phyloP scores from a whole-genome alignment of 169 alveolate genomes.

The Theileria parva region DNA sequence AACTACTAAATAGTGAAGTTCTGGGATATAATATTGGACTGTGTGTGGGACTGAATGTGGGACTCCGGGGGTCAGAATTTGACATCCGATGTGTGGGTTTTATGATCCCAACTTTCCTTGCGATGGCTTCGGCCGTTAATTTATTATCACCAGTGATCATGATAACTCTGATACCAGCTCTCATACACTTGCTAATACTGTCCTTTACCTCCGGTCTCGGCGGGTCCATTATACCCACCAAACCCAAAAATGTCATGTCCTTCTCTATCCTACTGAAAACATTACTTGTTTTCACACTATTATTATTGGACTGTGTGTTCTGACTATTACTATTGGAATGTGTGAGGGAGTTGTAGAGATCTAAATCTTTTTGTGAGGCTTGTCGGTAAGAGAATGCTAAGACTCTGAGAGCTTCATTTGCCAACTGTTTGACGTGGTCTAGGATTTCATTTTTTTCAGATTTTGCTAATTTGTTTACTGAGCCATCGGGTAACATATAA shows the following conservation, averaged over 20 bases:
- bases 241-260: slow-evolving; percentile 90
- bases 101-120: slow-evolving; percentile 92
- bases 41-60: background rate
- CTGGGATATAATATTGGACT: background rate
- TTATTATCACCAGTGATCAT: slow-evolving; percentile 99
- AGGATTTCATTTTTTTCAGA: slow-evolving; percentile 75
- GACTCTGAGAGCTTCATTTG: slow-evolving; percentile 87
- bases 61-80: background rate
- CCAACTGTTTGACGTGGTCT: slow-evolving; percentile 84
- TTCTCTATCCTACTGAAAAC: slow-evolving; percentile 83
- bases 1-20: slow-evolving; percentile 65
- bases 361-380: slow-evolving; percentile 62
- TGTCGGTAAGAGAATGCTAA: slow-evolving; percentile 81
- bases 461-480: slow-evolving; percentile 78
- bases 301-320: slow-evolving; percentile 39
- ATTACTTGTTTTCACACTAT: background rate
- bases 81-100: background rate
- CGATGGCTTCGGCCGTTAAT: slow-evolving; percentile 98
- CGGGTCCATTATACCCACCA: slow-evolving; percentile 97
- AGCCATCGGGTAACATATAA: slow-evolving; percentile 82
- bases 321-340: slow-evolving; percentile 9
- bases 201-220: slow-evolving; percentile 94
- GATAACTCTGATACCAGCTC: slow-evolving; percentile 97
- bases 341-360: slow-evolving; percentile 47
- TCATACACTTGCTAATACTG: slow-evolving; percentile 90